phyloP scores from a whole-genome alignment of 768 basidiomycete species.

The Kwoniella shandongensis region DNA sequence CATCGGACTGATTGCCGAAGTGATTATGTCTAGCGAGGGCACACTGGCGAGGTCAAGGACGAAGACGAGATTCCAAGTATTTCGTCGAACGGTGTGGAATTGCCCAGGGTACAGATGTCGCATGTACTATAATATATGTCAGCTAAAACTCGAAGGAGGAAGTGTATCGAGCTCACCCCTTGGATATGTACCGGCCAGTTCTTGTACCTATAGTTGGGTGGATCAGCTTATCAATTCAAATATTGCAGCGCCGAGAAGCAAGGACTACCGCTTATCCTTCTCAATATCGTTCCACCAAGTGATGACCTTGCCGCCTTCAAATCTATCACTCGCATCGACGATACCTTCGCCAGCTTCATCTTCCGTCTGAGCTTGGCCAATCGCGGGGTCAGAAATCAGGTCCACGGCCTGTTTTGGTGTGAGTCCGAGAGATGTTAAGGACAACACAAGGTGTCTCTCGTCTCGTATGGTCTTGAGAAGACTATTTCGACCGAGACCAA shows the following conservation, averaged over 20 bases:
- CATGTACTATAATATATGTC: conserved; percentile 60
- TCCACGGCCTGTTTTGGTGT: conserved; percentile 67
- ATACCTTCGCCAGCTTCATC: conserved; percentile 65
- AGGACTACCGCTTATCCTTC: conserved; percentile 63
- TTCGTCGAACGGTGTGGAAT: conserved; percentile 70
- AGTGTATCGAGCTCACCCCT: conserved; percentile 16
- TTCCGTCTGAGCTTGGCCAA: conserved; percentile 61
- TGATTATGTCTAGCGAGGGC: conserved; percentile 64
- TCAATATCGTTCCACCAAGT: conserved; percentile 90
- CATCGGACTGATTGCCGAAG: conserved; percentile 66
- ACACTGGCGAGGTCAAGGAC: conserved; percentile 74
- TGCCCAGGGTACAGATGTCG: conserved; percentile 77
- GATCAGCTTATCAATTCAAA: conserved; percentile 5
- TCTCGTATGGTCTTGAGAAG: conserved; percentile 70
- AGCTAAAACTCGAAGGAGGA: conserved; percentile 7
- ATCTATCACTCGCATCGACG: conserved; percentile 86
- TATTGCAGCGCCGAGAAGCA: too few species aligned
- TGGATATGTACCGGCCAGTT: conserved; percentile 28
- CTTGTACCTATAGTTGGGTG: conserved; percentile 53
- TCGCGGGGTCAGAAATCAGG: conserved; percentile 65
- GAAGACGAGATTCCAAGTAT: conserved; percentile 80
- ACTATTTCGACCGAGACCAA: conserved; percentile 44
- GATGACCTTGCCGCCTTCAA: conserved; percentile 72
- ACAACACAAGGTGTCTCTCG: conserved; percentile 66
- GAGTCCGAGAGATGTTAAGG: conserved; percentile 66